Evolutionary conservation across 768 basidiomycete species (phyloP), one percentile per base, ranked within the genome.

Genomic region (Leccinum olivaceopallidum): DNA sequence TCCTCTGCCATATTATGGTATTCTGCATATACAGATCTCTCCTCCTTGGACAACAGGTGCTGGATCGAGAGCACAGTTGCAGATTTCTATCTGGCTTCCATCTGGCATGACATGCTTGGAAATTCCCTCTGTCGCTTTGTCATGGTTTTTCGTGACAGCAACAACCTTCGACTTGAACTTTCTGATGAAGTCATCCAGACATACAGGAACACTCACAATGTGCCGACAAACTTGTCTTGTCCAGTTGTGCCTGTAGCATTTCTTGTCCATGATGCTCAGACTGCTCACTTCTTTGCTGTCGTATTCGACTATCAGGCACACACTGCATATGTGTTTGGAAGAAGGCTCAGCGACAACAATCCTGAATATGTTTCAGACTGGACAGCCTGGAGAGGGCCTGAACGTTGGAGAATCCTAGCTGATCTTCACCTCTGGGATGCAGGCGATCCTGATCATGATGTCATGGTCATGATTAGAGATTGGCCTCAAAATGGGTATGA

Each of bases 401-500:
- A 61, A 20, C 16, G 8, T 13, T 61, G 57, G 60, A 5, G 4
- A 1, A 44, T 42, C 5, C 20, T 59, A 7, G 53, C 60, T 1
- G 18, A 59, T 7, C 57, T 61, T 24, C 53, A 61, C 14, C 2
- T 7, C 1, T 61, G 60, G 57, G 10, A 55, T 28, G 28, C 28
- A 4, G 48, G 32, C 4, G 28, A 59, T 34, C 2, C 37, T 3
- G 42, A 26, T 26, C 26, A 52, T 0, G 5, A 3, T 4, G 39
- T 60, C 18, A 2, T 22, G 0, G 39, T 60, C 3, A 2, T 36
- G 2, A 10, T 5, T 1, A 36, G 24, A 16, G 58, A 62, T 10
- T 59, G 60, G 60, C 22, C 3, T 5, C 60, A 60, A 28, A 60
- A 60, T 60, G 60, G 60, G 2, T 60, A 60, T 22, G 50, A 60